phyloP scores from a whole-genome alignment of 2,329 filamentous ascomycete genomes.

The Claviceps sp. region DNA sequence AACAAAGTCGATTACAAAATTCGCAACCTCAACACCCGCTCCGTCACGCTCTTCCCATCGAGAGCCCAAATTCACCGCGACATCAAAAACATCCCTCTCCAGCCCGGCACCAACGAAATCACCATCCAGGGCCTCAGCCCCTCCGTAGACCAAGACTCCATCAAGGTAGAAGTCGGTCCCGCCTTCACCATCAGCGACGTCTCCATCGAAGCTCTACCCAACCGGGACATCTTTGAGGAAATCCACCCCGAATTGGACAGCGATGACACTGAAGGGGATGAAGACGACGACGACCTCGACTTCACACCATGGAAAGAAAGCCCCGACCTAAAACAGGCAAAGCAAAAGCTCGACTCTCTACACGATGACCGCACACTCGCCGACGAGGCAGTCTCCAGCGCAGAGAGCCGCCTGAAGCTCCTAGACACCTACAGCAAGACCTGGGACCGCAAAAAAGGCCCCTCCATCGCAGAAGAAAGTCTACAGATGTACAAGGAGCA shows the following conservation, averaged over 20 bases:
- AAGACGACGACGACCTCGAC: conserved; percentile 17
- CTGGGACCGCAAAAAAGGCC: conserved; percentile 22
- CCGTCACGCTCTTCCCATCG: conserved; percentile 49
- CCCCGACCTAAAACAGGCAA: conserved; percentile 11
- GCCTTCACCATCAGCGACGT: conserved; percentile 47
- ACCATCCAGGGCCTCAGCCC: conserved; percentile 42
- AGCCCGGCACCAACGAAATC: conserved; percentile 44
- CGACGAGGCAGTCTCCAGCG: not conserved
- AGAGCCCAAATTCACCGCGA: conserved; percentile 48
- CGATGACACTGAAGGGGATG: not conserved
- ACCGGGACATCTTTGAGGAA: conserved; percentile 37
- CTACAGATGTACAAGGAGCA: conserved; percentile 29
- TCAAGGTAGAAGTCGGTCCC: conserved; percentile 46
- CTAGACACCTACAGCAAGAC: conserved; percentile 24
- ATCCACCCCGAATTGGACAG: conserved; percentile 31
- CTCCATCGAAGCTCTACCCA: conserved; percentile 39
- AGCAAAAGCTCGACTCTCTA: conserved; percentile 16
- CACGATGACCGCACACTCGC: conserved; percentile 9
- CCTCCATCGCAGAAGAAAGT: conserved; percentile 21
- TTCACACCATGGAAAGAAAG: conserved; percentile 10
- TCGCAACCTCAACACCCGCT: conserved; percentile 43
- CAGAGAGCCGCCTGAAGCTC: conserved; percentile 23
- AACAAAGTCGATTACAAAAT: conserved; percentile 39
- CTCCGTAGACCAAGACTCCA: conserved; percentile 42
- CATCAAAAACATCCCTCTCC: conserved; percentile 34